Evolutionary conservation across 2,329 filamentous ascomycete genomes (phyloP).

Genomic region (Rutstroemia sp.): DNA sequence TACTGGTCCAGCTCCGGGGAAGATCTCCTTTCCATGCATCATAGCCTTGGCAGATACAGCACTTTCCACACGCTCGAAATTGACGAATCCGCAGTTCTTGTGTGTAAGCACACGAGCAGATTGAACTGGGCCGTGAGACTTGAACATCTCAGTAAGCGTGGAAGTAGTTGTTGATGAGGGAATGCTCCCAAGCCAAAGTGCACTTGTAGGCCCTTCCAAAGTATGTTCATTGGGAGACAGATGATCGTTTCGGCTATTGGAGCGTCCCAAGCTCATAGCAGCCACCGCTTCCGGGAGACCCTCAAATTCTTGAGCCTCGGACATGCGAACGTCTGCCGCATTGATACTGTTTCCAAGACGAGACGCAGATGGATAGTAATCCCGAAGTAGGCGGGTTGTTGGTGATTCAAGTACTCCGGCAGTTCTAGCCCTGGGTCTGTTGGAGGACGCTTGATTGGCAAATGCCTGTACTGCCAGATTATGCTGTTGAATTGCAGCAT

Average conservation of each 20-base stretch:
- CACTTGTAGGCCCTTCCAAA: slow-evolving; percentile 83
- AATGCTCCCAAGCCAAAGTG: slow-evolving; percentile 95
- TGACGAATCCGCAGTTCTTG: slow-evolving; percentile 98
- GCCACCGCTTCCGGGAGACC: slow-evolving; percentile 77
- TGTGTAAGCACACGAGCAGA: slow-evolving; percentile 92
- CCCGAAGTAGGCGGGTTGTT: slow-evolving; percentile 47
- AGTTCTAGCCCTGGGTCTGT: slow-evolving; percentile 80
- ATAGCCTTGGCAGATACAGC: slow-evolving; percentile 80
- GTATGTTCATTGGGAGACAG: slow-evolving; percentile 67
- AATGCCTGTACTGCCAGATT: slow-evolving; percentile 92
- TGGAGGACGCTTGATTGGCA: slow-evolving; percentile 73
- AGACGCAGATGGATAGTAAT: slow-evolving; percentile 69
- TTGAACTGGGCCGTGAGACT: slow-evolving; percentile 82
- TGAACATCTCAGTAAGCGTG: slow-evolving; percentile 91
- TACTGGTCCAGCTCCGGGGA: slow-evolving; percentile 89
- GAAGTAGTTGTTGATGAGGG: slow-evolving; percentile 95
- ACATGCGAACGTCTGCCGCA: slow-evolving; percentile 64
- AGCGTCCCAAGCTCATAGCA: slow-evolving; percentile 63
- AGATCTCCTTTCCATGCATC: slow-evolving; percentile 96
- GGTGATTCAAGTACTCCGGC: slow-evolving; percentile 73
- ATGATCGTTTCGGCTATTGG: slow-evolving; percentile 59
- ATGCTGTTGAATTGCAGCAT: slow-evolving; percentile 75
- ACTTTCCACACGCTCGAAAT: slow-evolving; percentile 87
- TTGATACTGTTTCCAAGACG: slow-evolving; percentile 70
- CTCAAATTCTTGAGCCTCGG: slow-evolving; percentile 72